Evolutionary conservation across 148 eudicot species (phyloP), one percentile per base, ranked within the genome.

Genomic region (Spergularia bocconei): DNA sequence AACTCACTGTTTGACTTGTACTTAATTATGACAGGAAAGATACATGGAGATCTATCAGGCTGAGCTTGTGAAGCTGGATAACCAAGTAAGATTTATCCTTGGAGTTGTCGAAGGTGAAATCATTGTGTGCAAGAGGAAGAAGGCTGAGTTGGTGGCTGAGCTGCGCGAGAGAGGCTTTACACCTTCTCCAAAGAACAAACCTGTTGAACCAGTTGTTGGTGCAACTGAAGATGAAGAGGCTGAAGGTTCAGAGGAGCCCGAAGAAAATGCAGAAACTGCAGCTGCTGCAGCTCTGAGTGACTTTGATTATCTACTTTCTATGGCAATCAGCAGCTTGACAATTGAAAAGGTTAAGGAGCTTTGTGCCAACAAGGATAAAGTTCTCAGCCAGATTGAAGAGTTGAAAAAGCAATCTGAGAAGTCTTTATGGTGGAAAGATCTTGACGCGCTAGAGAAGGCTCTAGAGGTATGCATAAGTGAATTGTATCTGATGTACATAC

Each of bases 41-140:
- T 74, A 77, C 59, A 51, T 91, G 80, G 81, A 82, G 54, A 90
- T 85, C 73, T 90, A 87, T 62, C 82, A 90, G 71, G 23, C 61
- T 48, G 98, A 94, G 66, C 44, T 88, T 75, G 52, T 84, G 67
- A 92, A 82, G 76, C 74, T 91, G 60, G 89, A 87, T 48, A 92
- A 95, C 84, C 93, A 86, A 81, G 90, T 89, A 11, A 83, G 96
- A 79, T 95, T 95, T 68, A 92, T 95, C 60, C 87, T 85, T 20
- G 90, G 84, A 74, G 99, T 95, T 69, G 97, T 95, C 63, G 90
- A 88, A 50, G 96, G 88, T 38, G 92, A 87, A 64, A 87, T 95
- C 72, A 79, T 89, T 14, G 97, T 92, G 78, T 87, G 83, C 88
- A 95, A 88, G 79, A 91, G 91, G 78, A 95, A 87, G 83, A 88